These are phyloP conservation scores for Crucibulum laeve DNA, from an alignment of 768 basidiomycete genomes.

Conservation along the genomic window DNA sequence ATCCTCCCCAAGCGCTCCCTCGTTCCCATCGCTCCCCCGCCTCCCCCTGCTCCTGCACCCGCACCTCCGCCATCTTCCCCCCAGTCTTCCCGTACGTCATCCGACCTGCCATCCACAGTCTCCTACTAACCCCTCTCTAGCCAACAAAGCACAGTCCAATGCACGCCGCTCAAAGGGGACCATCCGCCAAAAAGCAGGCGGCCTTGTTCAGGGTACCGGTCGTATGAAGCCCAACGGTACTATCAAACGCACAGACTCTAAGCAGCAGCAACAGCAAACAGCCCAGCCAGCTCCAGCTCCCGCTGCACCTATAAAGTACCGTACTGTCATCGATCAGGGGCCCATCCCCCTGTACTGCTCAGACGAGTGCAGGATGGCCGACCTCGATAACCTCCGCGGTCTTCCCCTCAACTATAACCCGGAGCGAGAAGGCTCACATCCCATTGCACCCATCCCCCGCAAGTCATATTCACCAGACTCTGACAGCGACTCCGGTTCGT, in stretches of 20 bases:
- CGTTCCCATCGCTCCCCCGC: constrained; percentile 35
- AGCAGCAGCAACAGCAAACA: constrained; percentile 3
- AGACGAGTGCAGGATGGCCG: constrained; percentile 64
- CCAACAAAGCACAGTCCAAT: constrained; percentile 12
- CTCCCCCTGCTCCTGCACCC: constrained; percentile 20
- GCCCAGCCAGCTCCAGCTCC: constrained; percentile 8
- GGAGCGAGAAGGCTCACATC: constrained; percentile 32
- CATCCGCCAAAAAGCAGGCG: constrained; percentile 31
- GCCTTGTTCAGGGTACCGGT: constrained; percentile 64
- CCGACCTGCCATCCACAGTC: constrained; percentile 15
- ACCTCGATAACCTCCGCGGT: constrained; percentile 39
- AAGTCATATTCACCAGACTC: constrained; percentile 22
- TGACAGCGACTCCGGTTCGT: constrained; percentile 1
- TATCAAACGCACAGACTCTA: constrained; percentile 33
- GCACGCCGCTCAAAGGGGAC: constrained; percentile 20
- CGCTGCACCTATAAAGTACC: constrained; percentile 39
- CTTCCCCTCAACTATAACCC: constrained; percentile 47
- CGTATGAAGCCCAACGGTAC: constrained; percentile 57
- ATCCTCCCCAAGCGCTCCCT: constrained; percentile 75
- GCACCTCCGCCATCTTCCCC: constrained; percentile 35
- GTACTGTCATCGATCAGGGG: constrained; percentile 72
- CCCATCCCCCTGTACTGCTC: constrained; percentile 86
- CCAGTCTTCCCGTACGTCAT: constrained; percentile 33
- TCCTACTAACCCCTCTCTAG: constrained; percentile 2
- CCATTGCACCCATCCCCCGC: constrained; percentile 29